Base-by-base conservation (phyloP, 805 yeast species). In the Spathaspora hagerdaliae region DNA sequence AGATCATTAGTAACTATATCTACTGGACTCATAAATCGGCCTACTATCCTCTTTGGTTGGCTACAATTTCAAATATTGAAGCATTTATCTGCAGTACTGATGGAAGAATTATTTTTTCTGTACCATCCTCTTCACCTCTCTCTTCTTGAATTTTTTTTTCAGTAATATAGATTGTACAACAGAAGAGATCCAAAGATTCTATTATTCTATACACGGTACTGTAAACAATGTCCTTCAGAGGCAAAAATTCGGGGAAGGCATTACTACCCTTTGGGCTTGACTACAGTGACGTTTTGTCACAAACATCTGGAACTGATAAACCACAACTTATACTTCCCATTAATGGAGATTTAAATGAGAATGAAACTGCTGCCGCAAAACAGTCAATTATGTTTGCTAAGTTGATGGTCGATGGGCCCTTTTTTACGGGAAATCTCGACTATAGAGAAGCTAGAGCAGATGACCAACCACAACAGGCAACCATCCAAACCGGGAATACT, bases 191-290 rank as follows among this genome's bases (percentile, higher is more conserved):
- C 24, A 19, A 19, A 19, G 24, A 19, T 19, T 19, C 24, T 19
- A 19, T 5, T 19, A 5, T 19, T 19, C 24, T 19, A 19, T 19
- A 19, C 4, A 19, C 24, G 24, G 24, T 19, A 3, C 24, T 19
- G 2, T 19, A 19, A 31, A 8, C 31, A 14, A 82, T 83, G 88
- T 77, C 85, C 58, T 81, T 75, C 60, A 74, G 81, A 52, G 70
- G 71, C 31, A 73, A 75, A 46, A 67, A 71, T 39, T 63, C 73
- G 26, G 70, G 73, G n/a, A 63, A 61, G 55, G 79, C 54, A 54
- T 65, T 67, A 52, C 64, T 85, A 42, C 91, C 91, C n/a, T 83
- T 84, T 63, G 91, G 94, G 9, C 62, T 85, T 42, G 87, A 82
- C 43, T 83, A 80, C 59, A 71, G 76, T 29, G 92, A 85, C 57